These are phyloP conservation scores for Leccinum fallax DNA, from an alignment of 1,284 basidiomycete species.

Conservation along the genomic window DNA sequence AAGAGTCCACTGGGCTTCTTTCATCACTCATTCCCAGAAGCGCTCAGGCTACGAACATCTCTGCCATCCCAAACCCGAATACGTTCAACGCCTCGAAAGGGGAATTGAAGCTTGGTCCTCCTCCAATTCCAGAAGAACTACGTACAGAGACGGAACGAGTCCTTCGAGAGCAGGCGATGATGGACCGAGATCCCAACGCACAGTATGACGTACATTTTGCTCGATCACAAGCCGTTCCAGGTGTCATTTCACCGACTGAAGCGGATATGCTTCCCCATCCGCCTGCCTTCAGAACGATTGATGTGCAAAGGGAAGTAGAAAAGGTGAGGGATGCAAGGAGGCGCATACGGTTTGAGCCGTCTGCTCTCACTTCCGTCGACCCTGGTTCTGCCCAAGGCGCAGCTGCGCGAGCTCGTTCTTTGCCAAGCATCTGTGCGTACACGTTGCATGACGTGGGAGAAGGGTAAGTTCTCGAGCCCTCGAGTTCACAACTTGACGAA, in stretches of 20 bases:
- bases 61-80: conserved; percentile 53
- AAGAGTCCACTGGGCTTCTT: conserved; percentile 81
- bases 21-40: conserved; percentile 72
- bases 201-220: conserved; percentile 64
- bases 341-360: conserved; percentile 85
- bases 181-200: conserved; percentile 64
- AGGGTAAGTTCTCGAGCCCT: conserved; percentile 56
- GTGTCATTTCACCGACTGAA: conserved; percentile 64
- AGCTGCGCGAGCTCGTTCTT: conserved; percentile 56
- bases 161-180: conserved; percentile 69
- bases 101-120: conserved; percentile 82
- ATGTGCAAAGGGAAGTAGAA: conserved; percentile 92
- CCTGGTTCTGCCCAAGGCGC: conserved; percentile 59
- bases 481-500: conserved; percentile 13
- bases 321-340: conserved; percentile 88
- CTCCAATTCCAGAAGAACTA: conserved; percentile 78
- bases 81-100: conserved; percentile 76
- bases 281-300: conserved; percentile 80
- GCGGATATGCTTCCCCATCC: conserved; percentile 81
- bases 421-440: conserved; percentile 92
- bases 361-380: conserved; percentile 56
- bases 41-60: conserved; percentile 33
- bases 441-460: conserved; percentile 91
- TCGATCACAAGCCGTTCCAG: conserved; percentile 50
- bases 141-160: conserved; percentile 77